Evolutionary conservation across 192 early-diverging fungal species (phyloP).

Genomic region (Podochytrium sp.): DNA sequence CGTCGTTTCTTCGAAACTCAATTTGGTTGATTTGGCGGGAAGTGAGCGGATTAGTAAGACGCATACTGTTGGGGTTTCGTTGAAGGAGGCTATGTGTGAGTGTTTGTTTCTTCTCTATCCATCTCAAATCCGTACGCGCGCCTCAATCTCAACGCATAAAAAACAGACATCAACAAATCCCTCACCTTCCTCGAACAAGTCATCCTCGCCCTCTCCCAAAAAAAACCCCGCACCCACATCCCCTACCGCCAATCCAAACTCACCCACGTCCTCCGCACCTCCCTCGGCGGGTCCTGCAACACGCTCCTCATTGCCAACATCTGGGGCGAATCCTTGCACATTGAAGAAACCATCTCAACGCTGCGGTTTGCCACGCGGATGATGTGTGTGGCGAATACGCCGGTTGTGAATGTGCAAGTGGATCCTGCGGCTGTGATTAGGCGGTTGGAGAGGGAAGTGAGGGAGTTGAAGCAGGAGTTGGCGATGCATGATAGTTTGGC

Average conservation of each 20-base stretch:
- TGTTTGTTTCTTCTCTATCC: background rate
- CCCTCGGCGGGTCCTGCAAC: slow-evolving; percentile 68
- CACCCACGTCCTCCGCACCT: slow-evolving; percentile 63
- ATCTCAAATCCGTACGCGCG: background rate
- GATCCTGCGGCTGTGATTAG: slow-evolving; percentile 67
- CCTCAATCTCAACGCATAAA: background rate
- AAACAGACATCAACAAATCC: slow-evolving; percentile 62
- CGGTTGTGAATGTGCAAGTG: slow-evolving; percentile 62
- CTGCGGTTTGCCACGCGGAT: slow-evolving; percentile 67
- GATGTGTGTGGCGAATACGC: slow-evolving; percentile 65
- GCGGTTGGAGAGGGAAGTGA: slow-evolving; percentile 64
- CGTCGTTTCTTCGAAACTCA: slow-evolving; percentile 61
- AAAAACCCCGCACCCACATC: slow-evolving; percentile 64
- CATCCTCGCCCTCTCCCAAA: slow-evolving; percentile 66
- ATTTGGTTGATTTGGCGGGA: slow-evolving; percentile 66
- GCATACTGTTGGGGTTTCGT: slow-evolving; percentile 55
- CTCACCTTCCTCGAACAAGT: slow-evolving; percentile 68
- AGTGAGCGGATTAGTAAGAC: slow-evolving; percentile 66
- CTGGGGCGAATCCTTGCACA: slow-evolving; percentile 54
- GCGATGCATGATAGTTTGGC: slow-evolving; percentile 63
- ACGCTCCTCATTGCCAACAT: slow-evolving; percentile 66
- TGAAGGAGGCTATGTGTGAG: slow-evolving; percentile 70
- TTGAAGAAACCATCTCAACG: slow-evolving; percentile 71
- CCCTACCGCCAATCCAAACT: slow-evolving; percentile 69
- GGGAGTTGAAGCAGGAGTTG: slow-evolving; percentile 67